A percentile compares a stretch with the other conserved stretches of the same genome.
Evolutionary conservation across 2,329 filamentous ascomycete genomes (phyloP).

Genomic region (Aspergillus neotritici): DNA sequence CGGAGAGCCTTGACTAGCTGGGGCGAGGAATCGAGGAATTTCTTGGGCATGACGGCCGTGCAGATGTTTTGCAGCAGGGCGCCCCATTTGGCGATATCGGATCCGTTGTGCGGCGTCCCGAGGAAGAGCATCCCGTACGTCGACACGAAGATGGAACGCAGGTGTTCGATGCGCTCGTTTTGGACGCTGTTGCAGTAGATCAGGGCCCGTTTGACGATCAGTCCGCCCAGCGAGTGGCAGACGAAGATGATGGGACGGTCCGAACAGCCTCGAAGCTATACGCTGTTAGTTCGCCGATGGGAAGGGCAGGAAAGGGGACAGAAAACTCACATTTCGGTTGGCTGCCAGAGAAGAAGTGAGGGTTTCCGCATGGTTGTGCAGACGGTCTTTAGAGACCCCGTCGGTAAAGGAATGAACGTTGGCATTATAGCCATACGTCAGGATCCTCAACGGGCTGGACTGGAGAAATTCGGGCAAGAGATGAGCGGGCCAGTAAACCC

Average conservation of each 20-base stretch:
- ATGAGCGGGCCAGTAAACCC: conserved; percentile 64
- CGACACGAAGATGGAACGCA: conserved; percentile 64
- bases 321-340: conserved; percentile 50
- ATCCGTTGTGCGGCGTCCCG: conserved; percentile 68
- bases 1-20: conserved; percentile 66
- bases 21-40: conserved; percentile 61
- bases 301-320: background rate
- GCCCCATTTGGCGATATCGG: conserved; percentile 64
- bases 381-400: conserved; percentile 58
- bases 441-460: conserved; percentile 55
- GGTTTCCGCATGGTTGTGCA: conserved; percentile 66
- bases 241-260: conserved; percentile 69
- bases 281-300: background rate
- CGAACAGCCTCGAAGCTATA: conserved; percentile 42
- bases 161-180: conserved; percentile 56
- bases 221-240: conserved; percentile 67
- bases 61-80: conserved; percentile 63
- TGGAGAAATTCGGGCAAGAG: conserved; percentile 58
- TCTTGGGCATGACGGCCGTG: conserved; percentile 58
- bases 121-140: conserved; percentile 73
- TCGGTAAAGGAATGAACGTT: conserved; percentile 51
- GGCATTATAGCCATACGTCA: conserved; percentile 71
- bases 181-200: conserved; percentile 60
- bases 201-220: conserved; percentile 65
- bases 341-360: conserved; percentile 58